Evolutionary conservation across 306 rosid species (phyloP).

Genomic region (Cicer cuneatum): DNA sequence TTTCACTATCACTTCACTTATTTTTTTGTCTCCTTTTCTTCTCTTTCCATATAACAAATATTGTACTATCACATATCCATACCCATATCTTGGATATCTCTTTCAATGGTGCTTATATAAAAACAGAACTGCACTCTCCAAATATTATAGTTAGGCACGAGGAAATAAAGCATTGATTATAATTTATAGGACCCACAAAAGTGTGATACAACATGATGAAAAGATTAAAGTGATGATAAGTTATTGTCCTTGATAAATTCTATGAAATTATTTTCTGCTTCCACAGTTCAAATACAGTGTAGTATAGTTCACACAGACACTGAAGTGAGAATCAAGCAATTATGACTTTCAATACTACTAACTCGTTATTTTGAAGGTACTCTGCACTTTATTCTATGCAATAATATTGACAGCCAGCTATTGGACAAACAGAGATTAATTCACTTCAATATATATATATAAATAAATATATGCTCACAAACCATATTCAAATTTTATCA

Average conservation of each 20-base stretch:
- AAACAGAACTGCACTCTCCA: too few relatives aligned
- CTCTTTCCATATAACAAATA: too few relatives aligned
- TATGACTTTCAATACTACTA: conserved; percentile 29
- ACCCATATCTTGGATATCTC: too few relatives aligned
- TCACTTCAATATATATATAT: too few relatives aligned
- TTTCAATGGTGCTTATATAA: too few relatives aligned
- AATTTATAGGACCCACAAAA: conserved; percentile 52
- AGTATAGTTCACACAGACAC: conserved; percentile 15
- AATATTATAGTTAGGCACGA: too few relatives aligned
- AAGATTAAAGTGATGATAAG: conserved; percentile 44
- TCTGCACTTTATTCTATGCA: conserved; percentile 35
- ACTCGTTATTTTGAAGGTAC: conserved; percentile 29
- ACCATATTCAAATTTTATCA: neutral
- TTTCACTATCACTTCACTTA: too few relatives aligned
- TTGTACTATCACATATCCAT: too few relatives aligned
- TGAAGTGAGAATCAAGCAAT: conserved; percentile 55
- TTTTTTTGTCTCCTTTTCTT: too few relatives aligned
- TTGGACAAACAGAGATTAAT: conserved; percentile 26
- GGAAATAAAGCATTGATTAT: too few relatives aligned
- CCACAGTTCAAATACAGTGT: too few relatives aligned
- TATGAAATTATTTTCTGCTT: conserved; percentile 39
- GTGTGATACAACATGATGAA: conserved; percentile 46
- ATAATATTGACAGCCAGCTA: conserved; percentile 39
- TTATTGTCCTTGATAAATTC: conserved; percentile 28
- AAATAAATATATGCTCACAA: too few relatives aligned